Conservation (phyloP, 768 basidiomycete genomes). For the Suillus bovinus region DNA sequence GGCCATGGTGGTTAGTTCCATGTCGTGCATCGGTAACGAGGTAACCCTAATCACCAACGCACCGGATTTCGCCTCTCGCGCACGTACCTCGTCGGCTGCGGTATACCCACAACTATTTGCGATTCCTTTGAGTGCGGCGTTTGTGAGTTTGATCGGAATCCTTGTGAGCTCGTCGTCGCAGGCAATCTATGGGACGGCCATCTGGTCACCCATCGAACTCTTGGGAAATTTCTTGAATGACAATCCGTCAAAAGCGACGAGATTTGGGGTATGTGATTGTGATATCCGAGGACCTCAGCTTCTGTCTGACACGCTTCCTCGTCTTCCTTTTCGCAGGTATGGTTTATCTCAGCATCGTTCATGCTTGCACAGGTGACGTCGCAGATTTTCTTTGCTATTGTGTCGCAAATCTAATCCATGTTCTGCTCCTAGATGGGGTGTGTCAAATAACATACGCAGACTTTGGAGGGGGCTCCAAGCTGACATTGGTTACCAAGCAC, state of each 20-base stretch:
- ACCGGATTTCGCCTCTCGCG: conserved; percentile 73
- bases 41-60: conserved; percentile 78
- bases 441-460: conserved; percentile 18
- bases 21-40: conserved; percentile 81
- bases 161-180: conserved; percentile 78
- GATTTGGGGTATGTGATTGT: conserved; percentile 54
- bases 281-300: neutral
- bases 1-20: conserved; percentile 71
- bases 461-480: neutral
- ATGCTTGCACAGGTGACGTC: conserved; percentile 67
- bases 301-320: conserved; percentile 16
- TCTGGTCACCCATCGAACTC: conserved; percentile 80
- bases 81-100: conserved; percentile 55
- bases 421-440: conserved; percentile 27
- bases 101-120: conserved; percentile 70
- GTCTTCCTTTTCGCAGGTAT: conserved; percentile 43
- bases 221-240: conserved; percentile 68
- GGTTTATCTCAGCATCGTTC: conserved; percentile 79
- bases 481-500: conserved; percentile 43
- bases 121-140: conserved; percentile 69
- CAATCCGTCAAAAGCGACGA: conserved; percentile 58
- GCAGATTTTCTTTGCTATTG: neutral
- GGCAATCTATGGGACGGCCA: conserved; percentile 72
- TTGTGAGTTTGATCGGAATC: conserved; percentile 80
- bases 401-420: conserved; percentile 12